phyloP scores from a whole-genome alignment of 2,329 filamentous ascomycete species.

The Aspergillus awamori region DNA sequence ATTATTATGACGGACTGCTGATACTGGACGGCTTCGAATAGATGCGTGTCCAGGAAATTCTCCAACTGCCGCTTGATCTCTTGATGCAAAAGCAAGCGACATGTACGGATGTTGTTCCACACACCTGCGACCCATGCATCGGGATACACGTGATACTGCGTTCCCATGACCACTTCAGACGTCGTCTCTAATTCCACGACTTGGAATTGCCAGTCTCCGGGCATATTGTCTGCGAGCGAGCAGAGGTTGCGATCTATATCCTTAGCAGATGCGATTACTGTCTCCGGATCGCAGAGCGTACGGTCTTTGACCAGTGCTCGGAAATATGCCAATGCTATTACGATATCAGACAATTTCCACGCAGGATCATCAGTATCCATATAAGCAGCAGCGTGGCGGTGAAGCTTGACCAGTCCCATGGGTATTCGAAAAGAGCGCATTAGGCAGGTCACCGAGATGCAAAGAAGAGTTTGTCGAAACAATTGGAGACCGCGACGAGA shows the following conservation, averaged over 20 bases:
- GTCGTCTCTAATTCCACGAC: not conserved
- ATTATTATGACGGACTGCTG: not conserved
- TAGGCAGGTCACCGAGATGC: slow-evolving; percentile 14
- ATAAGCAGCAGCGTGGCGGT: not conserved
- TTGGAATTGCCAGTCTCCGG: not conserved
- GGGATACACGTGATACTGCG: slow-evolving; percentile 14
- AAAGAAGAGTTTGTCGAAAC: slow-evolving; percentile 20
- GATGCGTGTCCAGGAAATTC: no score
- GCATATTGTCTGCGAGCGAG: not conserved
- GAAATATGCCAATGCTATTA: slow-evolving; percentile 4
- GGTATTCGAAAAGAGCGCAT: slow-evolving; percentile 14
- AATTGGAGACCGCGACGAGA: slow-evolving; percentile 17
- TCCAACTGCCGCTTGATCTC: slow-evolving; percentile 13
- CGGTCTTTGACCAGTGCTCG: not conserved
- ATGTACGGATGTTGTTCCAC: slow-evolving; percentile 21
- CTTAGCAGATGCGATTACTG: not conserved
- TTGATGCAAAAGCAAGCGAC: slow-evolving; percentile 15
- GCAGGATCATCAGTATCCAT: slow-evolving; percentile 1
- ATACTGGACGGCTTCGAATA: not conserved
- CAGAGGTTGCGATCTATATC: slow-evolving; percentile 1
- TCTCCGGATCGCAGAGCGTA: not conserved
- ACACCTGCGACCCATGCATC: slow-evolving; percentile 19
- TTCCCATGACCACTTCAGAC: not conserved
- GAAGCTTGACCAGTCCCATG: slow-evolving; percentile 6
- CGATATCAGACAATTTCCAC: slow-evolving; percentile 1